Base-by-base conservation (phyloP, 495 filamentous ascomycete species). In the Penicillium verhagenii region DNA sequence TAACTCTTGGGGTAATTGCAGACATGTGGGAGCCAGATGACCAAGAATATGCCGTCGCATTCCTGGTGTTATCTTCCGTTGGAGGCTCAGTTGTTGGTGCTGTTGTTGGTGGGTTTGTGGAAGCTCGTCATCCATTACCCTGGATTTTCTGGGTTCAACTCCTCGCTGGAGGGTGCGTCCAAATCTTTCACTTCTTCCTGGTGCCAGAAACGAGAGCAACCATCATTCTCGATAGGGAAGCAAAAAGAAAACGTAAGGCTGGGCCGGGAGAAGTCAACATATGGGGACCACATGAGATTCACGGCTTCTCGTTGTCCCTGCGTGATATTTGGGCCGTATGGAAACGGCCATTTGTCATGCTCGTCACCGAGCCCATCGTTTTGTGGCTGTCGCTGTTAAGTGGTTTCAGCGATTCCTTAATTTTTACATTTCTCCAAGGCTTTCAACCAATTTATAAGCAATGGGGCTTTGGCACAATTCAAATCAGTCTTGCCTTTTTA, bases 91-190 rank as follows among this genome's bases (percentile, higher is more conserved):
- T 88, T 24, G 73, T 93, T 14, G 91, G 89, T 3, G 88, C 91
- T 0, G 80, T 95, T 20, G 77, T 94, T 21, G 90, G 91, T 52
- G 90, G 89, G n/a, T 91, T 92, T 62, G 79, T 89, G 49, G 81
- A 88, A 50, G 72, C 76, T 1, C 82, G 79, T 63, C 71, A 86
- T n/a, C 57, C 67, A 23, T 92, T 87, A 89, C 74, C 76, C 28
- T 94, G 90, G 91, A 83, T 77, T 43, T 88, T 91, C 60, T 92
- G 87, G 88, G 82, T 92, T 54, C 87, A 91, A 66, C 78, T 92
- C 37, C 87, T 91, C 39, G 81, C 92, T 29, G 89, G 90, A 25
- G 84, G 77, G 0, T 73, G 77, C 44, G 83, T 88, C 38, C 83
- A 91, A 59, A 13, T 86, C 1, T 60, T 87, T n/a, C 88, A 92